Percentiles rank a stretch among this genome's conserved stretches.
Conservation (phyloP, 1,284 basidiomycete species). For the Thelephora terrestris region DNA sequence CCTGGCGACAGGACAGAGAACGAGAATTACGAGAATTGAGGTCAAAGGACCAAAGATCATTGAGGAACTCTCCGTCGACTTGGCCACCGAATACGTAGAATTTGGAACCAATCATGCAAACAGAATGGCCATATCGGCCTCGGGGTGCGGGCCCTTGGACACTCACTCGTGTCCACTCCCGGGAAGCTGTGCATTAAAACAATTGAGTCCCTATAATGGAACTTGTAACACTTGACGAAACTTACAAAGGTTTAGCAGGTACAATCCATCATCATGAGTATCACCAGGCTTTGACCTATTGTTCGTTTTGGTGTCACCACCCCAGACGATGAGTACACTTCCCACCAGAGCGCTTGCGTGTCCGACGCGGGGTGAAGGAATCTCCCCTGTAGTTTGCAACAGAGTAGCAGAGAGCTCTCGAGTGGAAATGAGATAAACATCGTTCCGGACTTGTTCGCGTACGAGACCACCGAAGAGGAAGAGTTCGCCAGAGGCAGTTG, state of each 20-base stretch:
- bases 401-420: constrained; percentile 70
- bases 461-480: constrained; percentile 97
- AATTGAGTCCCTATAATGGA: neutral
- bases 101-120: constrained; percentile 84
- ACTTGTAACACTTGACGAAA: constrained; percentile 13
- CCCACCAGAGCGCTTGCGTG: constrained; percentile 95
- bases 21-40: constrained; percentile 73
- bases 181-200: constrained; percentile 43
- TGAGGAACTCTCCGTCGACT: constrained; percentile 91
- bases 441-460: constrained; percentile 84
- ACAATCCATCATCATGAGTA: constrained; percentile 88
- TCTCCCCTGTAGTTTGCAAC: constrained; percentile 82
- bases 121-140: constrained; percentile 94
- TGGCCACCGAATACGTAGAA: constrained; percentile 98
- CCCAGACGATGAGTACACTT: constrained; percentile 96
- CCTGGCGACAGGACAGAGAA: constrained; percentile 5
- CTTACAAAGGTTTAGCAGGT: constrained; percentile 90
- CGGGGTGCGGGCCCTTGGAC: constrained; percentile 69
- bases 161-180: constrained; percentile 90
- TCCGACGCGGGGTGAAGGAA: constrained; percentile 86
- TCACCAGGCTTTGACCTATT: constrained; percentile 60
- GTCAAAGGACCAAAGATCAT: constrained; percentile 97
- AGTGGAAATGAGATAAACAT: constrained; percentile 86
- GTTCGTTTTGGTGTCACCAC: constrained; percentile 87
- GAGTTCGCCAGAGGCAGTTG: constrained; percentile 79